phyloP scores from a whole-genome alignment of 306 rosid species.

The Quercus bicolor region DNA sequence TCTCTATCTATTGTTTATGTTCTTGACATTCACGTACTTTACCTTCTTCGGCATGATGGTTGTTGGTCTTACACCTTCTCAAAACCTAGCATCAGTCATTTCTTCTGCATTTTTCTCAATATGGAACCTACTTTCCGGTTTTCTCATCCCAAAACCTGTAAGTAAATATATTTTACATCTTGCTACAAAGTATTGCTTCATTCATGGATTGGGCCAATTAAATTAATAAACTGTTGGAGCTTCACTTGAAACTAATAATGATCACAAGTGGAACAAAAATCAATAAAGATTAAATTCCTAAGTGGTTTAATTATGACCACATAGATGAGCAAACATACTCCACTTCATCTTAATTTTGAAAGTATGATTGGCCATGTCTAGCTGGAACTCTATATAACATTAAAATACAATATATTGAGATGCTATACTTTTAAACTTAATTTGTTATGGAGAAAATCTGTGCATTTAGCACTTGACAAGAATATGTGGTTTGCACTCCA shows the following conservation, averaged over 20 bases:
- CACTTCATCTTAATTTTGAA: too few relatives aligned
- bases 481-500: too few relatives aligned
- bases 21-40: slow-evolving; percentile 91
- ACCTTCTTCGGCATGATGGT: slow-evolving; percentile 96
- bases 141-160: slow-evolving; percentile 82
- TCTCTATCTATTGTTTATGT: slow-evolving; percentile 78
- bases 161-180: slow-evolving; percentile 27
- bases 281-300: not conserved
- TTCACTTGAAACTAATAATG: not conserved
- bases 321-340: too few relatives aligned
- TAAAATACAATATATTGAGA: too few relatives aligned
- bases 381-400: too few relatives aligned
- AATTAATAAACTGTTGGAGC: not conserved
- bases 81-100: slow-evolving; percentile 71
- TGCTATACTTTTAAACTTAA: too few relatives aligned
- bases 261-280: not conserved
- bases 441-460: too few relatives aligned
- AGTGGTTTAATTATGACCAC: not conserved
- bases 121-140: slow-evolving; percentile 97
- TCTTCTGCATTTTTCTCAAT: slow-evolving; percentile 94
- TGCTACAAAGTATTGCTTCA: not conserved
- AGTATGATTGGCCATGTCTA: too few relatives aligned
- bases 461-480: too few relatives aligned
- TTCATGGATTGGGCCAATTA: not conserved
- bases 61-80: slow-evolving; percentile 82